Percentiles rank a stretch among this genome's conserved stretches.
These are phyloP conservation scores for Calonectria fujianensis DNA, from an alignment of 2,329 filamentous ascomycete genomes.

Conservation along the genomic window DNA sequence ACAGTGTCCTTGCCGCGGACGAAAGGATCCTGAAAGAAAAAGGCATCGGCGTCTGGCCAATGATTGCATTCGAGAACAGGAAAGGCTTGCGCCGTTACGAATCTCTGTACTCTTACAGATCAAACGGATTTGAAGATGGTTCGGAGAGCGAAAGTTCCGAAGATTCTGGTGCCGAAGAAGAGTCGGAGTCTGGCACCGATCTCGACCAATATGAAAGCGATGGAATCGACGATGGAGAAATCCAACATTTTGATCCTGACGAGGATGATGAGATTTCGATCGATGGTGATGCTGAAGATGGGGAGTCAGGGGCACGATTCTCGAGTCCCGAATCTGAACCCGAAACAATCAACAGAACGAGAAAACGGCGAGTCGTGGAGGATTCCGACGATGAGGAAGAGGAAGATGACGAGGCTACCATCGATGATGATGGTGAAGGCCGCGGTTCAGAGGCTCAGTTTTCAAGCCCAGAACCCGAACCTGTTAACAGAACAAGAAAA, in stretches of 20 bases:
- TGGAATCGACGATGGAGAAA: constrained; percentile 61
- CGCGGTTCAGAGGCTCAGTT: constrained; percentile 8
- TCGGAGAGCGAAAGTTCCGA: constrained; percentile 46
- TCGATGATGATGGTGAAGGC: constrained; percentile 36
- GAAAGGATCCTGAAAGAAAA: constrained; percentile 25
- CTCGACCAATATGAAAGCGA: constrained; percentile 63
- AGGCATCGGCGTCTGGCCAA: constrained; percentile 55
- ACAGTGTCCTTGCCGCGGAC: constrained; percentile 28
- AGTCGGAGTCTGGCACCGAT: constrained; percentile 44
- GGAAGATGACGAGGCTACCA: constrained; percentile 29
- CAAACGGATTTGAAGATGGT: constrained; percentile 37
- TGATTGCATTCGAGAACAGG: constrained; percentile 56
- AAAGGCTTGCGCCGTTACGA: constrained; percentile 45
- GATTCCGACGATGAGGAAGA: constrained; percentile 47
- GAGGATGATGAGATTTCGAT: constrained; percentile 54
- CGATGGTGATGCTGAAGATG: constrained; percentile 32
- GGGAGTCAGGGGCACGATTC: constrained; percentile 49
- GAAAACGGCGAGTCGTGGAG: constrained; percentile 17
- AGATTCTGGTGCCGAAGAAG: constrained; percentile 38
- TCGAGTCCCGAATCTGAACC: constrained; percentile 57
- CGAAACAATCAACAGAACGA: constrained; percentile 41
- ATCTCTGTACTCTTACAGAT: constrained; percentile 39
- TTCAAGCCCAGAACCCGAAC: constrained; percentile 39
- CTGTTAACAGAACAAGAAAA: constrained; percentile 50
- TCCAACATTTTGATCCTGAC: constrained; percentile 53